Conservation (phyloP, 2,329 filamentous ascomycete species). For the Fusarium sp. region DNA sequence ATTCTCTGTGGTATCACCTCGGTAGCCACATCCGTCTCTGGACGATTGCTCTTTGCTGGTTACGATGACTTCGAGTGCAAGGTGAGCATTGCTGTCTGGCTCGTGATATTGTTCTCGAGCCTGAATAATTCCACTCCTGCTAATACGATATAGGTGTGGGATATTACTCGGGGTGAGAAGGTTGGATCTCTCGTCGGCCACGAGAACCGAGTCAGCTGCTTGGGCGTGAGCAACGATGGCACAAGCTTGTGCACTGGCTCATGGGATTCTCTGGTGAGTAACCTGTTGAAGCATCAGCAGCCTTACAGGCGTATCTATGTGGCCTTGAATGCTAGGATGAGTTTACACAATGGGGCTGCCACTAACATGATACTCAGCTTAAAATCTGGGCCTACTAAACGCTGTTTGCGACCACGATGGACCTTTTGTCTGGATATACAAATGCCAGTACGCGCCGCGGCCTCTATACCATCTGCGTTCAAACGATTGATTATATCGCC, state of each 20-base stretch:
- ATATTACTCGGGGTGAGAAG: constrained; percentile 95
- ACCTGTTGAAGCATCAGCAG: background rate
- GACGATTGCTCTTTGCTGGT: constrained; percentile 92
- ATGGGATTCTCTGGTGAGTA: constrained; percentile 96
- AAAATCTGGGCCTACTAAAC: constrained; percentile 88
- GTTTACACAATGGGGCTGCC: background rate
- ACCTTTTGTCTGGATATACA: constrained; percentile 47
- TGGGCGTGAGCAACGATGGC: constrained; percentile 98
- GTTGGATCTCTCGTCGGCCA: constrained; percentile 97
- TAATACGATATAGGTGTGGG: constrained; percentile 82
- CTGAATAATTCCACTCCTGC: background rate
- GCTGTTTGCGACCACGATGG: constrained; percentile 40
- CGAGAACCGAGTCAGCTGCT: constrained; percentile 98
- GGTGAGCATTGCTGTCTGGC: constrained; percentile 65
- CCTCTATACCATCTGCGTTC: constrained; percentile 48
- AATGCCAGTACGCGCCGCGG: constrained; percentile 45
- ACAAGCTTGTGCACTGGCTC: constrained; percentile 99
- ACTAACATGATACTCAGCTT: constrained; percentile 65
- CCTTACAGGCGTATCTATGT: background rate
- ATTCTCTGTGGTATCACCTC: constrained; percentile 98
- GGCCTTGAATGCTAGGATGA: background rate
- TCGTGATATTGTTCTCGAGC: background rate
- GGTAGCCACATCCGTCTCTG: constrained; percentile 96
- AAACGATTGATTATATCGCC: constrained; percentile 49
- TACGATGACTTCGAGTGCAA: constrained; percentile 99